Evolutionary conservation across 108 stramenopile genomes (phyloP), one percentile per base, ranked within the genome.

Genomic region (Craspedostauros australis): DNA sequence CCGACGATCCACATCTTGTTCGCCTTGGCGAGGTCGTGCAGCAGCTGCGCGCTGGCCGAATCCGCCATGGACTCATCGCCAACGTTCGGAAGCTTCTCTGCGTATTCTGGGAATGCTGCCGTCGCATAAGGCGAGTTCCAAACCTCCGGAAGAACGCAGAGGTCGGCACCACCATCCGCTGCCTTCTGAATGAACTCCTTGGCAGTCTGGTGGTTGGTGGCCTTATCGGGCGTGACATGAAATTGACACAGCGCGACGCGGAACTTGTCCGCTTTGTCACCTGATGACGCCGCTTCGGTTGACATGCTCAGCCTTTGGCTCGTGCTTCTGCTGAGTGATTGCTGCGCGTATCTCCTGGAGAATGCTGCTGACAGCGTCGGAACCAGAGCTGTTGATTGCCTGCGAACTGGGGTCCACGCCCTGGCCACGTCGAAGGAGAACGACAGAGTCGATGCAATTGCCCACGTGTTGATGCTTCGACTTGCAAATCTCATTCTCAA

Each of bases 91-190:
- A 98, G 60, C 2, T 36, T 40, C 74, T 99, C 98, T n/a, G 98
- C 96, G 70, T 96, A 97, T 19, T 82, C 82, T 5, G 84, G 83
- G 77, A 99, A 99, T 1, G 93, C 91, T 1, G 82, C 51, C 12
- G 96, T 96, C 34, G 95, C 95, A 62, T 99, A 99, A 2, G 99
- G 98, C 34, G 80, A 70, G 63, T 99, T 99, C 95, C 95, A 99
- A 54, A 96, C 87, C 66, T 99, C 99, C 0, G 99, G 97, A 5
- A 98, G 64, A 21, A 93, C 92, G 21, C 80, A 85, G 14, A 96
- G 42, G 27, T 76, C 41, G 3, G 95, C 94, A 9, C 94, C 95
- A 12, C 69, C 54, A 12, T 64, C 61, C 1, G 62, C 60, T 26
- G 95, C 95, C n/a, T 71, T 33, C n/a, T 46, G 12, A 28, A 99